Conservation (phyloP, 1,139 yeast genomes). For the Blastobotrys apis region DNA sequence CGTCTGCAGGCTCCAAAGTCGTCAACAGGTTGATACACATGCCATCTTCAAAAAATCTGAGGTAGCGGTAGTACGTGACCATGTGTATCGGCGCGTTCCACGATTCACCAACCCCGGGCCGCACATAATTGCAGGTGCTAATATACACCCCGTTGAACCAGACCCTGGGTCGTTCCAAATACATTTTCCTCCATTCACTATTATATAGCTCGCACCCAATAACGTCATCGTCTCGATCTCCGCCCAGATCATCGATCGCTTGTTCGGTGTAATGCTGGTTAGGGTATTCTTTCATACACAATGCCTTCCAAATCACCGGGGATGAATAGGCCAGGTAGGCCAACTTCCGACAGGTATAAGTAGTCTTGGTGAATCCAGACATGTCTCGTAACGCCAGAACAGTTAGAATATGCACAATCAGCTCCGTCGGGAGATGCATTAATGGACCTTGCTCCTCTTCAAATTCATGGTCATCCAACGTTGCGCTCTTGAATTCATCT, state of each 20-base stretch:
- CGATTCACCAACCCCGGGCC: constrained; percentile 73
- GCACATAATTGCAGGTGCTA: constrained; percentile 74
- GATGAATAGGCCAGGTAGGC: constrained; percentile 60
- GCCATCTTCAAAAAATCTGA: constrained; percentile 79
- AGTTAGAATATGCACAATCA: constrained; percentile 53
- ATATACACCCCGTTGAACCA: constrained; percentile 82
- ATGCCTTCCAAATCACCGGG: constrained; percentile 51
- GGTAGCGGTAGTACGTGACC: constrained; percentile 82
- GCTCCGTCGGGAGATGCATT: constrained; percentile 58
- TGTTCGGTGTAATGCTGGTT: constrained; percentile 41
- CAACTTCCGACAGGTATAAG: constrained; percentile 58
- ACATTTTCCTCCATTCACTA: constrained; percentile 39
- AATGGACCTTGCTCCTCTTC: constrained; percentile 51
- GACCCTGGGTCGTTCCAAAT: constrained; percentile 57
- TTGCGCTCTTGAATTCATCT: constrained; percentile 8
- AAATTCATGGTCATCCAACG: constrained; percentile 31
- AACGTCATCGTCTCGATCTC: constrained; percentile 13
- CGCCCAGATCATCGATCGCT: constrained; percentile 17
- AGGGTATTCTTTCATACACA: constrained; percentile 55
- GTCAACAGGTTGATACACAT: constrained; percentile 41
- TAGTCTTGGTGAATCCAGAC: constrained; percentile 62
- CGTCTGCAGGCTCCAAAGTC: constrained; percentile 28
- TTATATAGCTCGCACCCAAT: constrained; percentile 22
- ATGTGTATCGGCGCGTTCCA: constrained; percentile 76
- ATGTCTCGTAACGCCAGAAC: constrained; percentile 47